Conservation (phyloP, 169 alveolate genomes). For the Plasmodium inui region DNA sequence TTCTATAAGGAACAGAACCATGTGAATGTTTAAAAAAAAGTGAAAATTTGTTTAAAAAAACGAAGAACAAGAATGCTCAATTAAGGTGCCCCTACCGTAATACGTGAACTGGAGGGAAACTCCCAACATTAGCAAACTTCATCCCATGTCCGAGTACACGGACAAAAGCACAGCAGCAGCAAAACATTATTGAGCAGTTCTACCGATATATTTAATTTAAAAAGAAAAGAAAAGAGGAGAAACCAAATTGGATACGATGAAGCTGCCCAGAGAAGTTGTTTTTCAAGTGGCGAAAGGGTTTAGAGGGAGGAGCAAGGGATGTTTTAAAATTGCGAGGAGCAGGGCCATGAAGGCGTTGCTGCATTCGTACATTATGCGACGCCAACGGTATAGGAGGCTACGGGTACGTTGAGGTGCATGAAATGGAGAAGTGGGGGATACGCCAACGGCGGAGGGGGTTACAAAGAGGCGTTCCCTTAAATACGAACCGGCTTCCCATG, state of each 20-base stretch:
- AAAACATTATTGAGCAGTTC: not conserved
- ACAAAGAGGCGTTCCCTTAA: not conserved
- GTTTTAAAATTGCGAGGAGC: slow-evolving; percentile 83
- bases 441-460: not conserved
- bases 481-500: not conserved
- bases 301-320: slow-evolving; percentile 85
- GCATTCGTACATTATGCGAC: slow-evolving; percentile 79
- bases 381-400: slow-evolving; percentile 67
- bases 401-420: slow-evolving; percentile 19
- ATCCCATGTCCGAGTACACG: not conserved
- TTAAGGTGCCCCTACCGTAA: not conserved
- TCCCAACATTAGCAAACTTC: not conserved
- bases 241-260: slow-evolving; percentile 68
- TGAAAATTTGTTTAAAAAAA: not conserved
- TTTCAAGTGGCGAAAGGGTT: slow-evolving; percentile 86
- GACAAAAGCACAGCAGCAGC: not conserved
- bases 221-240: not conserved
- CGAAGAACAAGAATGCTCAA: not conserved
- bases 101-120: not conserved
- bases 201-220: not conserved
- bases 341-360: slow-evolving; percentile 85
- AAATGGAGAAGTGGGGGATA: not conserved
- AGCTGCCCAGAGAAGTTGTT: slow-evolving; percentile 84
- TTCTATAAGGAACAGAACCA: not conserved
- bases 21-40: not conserved